Conservation (phyloP, 148 eudicot genomes). For the Cornus suecica region DNA sequence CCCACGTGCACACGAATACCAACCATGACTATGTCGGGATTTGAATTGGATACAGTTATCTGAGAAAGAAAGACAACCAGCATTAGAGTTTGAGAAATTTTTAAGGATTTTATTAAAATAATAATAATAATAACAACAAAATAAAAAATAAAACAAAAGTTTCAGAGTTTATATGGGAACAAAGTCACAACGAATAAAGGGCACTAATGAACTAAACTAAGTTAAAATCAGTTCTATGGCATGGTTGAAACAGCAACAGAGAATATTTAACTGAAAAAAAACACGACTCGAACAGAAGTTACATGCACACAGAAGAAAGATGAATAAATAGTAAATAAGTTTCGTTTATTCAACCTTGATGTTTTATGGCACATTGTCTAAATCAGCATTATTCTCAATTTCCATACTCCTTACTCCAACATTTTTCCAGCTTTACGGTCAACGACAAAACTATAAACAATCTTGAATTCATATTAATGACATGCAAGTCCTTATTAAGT, state of each 20-base stretch:
- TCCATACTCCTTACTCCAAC: not conserved
- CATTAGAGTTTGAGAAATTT: constrained; percentile 5
- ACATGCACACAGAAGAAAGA: not conserved
- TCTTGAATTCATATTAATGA: not conserved
- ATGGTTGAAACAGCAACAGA: not conserved
- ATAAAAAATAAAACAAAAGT: not conserved
- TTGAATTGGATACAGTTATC: constrained; percentile 81
- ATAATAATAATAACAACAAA: too few relatives aligned
- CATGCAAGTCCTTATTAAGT: not conserved
- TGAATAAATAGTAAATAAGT: too few relatives aligned
- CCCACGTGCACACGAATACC: constrained; percentile 95
- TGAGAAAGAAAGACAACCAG: constrained; percentile 32
- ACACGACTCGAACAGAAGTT: not conserved
- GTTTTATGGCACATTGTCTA: not conserved
- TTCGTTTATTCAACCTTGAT: not conserved
- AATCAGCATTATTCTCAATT: not conserved
- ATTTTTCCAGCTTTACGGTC: not conserved
- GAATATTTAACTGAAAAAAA: not conserved
- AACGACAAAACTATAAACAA: not conserved
- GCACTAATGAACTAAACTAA: not conserved
- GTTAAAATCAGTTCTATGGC: too few relatives aligned
- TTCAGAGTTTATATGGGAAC: not conserved
- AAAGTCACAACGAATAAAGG: not conserved
- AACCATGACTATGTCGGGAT: constrained; percentile 98
- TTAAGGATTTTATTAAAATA: not conserved